A percentile compares a stretch with the other conserved stretches of the same genome.
Conservation (phyloP, 2,329 filamentous ascomycete species). For the Tolypocladium capitatum region DNA sequence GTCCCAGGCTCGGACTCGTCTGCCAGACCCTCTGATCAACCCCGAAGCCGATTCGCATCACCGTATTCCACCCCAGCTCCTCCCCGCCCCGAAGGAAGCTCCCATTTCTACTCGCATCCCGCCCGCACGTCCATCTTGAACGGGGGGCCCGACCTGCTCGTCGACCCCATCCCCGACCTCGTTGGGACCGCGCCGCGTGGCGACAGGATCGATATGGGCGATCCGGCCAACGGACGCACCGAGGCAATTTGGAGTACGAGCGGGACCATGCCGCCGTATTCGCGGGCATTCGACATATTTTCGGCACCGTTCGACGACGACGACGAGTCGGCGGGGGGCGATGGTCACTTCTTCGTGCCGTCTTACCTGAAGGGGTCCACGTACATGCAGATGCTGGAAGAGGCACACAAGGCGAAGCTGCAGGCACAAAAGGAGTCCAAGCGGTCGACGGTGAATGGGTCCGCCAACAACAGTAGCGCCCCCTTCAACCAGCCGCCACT, state of each 20-base stretch:
- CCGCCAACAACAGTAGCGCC: slow-evolving; percentile 42
- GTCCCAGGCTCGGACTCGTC: slow-evolving; percentile 12
- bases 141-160: slow-evolving; percentile 24
- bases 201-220: slow-evolving; percentile 17
- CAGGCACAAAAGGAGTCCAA: slow-evolving; percentile 34
- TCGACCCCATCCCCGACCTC: slow-evolving; percentile 5
- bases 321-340: slow-evolving; percentile 10
- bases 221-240: slow-evolving; percentile 16
- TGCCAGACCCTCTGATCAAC: slow-evolving; percentile 5
- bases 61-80: slow-evolving; percentile 18
- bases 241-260: slow-evolving; percentile 10
- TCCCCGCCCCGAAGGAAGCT: slow-evolving; percentile 23
- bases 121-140: slow-evolving; percentile 32
- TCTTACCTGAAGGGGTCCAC: slow-evolving; percentile 70
- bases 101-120: slow-evolving; percentile 26
- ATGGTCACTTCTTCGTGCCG: slow-evolving; percentile 58
- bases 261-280: slow-evolving; percentile 29
- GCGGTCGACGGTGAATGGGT: slow-evolving; percentile 14
- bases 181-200: slow-evolving; percentile 2
- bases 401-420: slow-evolving; percentile 50
- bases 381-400: slow-evolving; percentile 64
- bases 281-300: slow-evolving; percentile 39
- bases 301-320: slow-evolving; percentile 18
- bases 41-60: slow-evolving; percentile 6
- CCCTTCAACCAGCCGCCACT: slow-evolving; percentile 27